Percentiles rank a stretch among this genome's conserved stretches.
phyloP scores from a whole-genome alignment of 805 yeast species.

The Diddensiella caesifluorescens region DNA sequence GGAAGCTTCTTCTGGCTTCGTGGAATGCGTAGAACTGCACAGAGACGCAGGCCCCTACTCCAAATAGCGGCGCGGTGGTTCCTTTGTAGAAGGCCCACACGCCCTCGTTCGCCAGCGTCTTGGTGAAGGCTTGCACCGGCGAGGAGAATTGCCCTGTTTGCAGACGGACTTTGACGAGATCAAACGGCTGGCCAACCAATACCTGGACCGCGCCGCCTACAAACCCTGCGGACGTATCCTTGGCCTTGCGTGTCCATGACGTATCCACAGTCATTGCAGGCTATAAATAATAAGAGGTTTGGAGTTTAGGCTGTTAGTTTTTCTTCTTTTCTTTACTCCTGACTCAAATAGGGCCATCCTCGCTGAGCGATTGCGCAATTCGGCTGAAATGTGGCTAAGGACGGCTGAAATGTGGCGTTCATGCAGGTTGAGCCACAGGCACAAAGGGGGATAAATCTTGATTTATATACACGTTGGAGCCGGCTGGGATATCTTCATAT shows the following conservation, averaged over 20 bases:
- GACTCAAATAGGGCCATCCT: too few species aligned
- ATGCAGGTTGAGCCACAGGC: too few species aligned
- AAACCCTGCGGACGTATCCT: constrained; percentile 51
- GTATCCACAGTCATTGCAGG: constrained; percentile 16
- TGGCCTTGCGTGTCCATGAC: constrained; percentile 41
- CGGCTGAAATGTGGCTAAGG: too few species aligned
- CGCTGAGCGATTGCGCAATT: too few species aligned
- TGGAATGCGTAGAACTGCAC: constrained; percentile 68
- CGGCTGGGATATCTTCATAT: too few species aligned
- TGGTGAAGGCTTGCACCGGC: constrained; percentile 46
- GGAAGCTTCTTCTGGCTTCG: constrained; percentile 57
- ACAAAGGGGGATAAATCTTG: too few species aligned
- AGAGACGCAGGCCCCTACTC: constrained; percentile 67
- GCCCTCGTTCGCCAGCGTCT: constrained; percentile 56
- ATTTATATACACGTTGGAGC: too few species aligned
- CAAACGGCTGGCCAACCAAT: constrained; percentile 61
- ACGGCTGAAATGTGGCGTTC: too few species aligned
- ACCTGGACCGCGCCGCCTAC: constrained; percentile 54
- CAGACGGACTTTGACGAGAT: constrained; percentile 61
- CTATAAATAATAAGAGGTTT: not conserved
- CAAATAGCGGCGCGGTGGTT: constrained; percentile 62
- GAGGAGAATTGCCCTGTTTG: constrained; percentile 62
- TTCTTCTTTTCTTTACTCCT: too few species aligned
- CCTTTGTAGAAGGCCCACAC: constrained; percentile 60
- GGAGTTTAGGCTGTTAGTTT: too few species aligned